Conservation (phyloP, 106 monocot genomes). For the Posidonia australis region DNA sequence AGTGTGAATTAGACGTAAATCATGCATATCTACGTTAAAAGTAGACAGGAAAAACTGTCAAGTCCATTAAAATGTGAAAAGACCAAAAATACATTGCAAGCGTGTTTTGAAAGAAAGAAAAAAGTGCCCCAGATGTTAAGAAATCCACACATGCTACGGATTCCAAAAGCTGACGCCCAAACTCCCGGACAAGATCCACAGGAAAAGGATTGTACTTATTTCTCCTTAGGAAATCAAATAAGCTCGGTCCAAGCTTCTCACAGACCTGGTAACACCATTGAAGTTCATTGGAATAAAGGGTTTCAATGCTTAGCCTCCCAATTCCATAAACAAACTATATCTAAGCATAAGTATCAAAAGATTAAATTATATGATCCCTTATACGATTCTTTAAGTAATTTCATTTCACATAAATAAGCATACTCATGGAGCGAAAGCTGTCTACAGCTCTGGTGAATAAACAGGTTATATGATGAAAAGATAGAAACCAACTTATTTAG, state of each 20-base stretch:
- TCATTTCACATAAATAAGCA: no score
- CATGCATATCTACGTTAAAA: slow-evolving; percentile 93
- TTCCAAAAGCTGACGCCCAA: slow-evolving; percentile 99
- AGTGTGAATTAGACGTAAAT: slow-evolving; percentile 92
- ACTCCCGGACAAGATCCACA: slow-evolving; percentile 96
- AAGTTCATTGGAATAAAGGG: slow-evolving; percentile 58
- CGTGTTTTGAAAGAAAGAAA: slow-evolving; percentile 19
- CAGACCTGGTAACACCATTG: slow-evolving; percentile 87
- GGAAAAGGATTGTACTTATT: slow-evolving; percentile 94
- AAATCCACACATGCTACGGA: slow-evolving; percentile 88
- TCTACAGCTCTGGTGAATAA: no score
- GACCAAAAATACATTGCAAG: slow-evolving; percentile 9
- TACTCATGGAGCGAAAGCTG: no score
- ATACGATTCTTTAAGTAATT: no score
- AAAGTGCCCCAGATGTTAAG: slow-evolving; percentile 10
- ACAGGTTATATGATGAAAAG: no score
- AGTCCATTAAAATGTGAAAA: slow-evolving; percentile 12
- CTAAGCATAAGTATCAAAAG: background rate
- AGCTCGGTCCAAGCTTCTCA: slow-evolving; percentile 99
- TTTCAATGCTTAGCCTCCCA: slow-evolving; percentile 7
- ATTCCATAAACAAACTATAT: background rate
- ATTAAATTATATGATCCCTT: background rate
- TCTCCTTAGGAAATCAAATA: slow-evolving; percentile 97
- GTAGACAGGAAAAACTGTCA: slow-evolving; percentile 18
- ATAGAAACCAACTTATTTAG: no score